A percentile compares a stretch with the other conserved stretches of the same genome.
phyloP scores from a whole-genome alignment of 2,329 filamentous ascomycete genomes.

The Nothomitra cinnamomea region DNA sequence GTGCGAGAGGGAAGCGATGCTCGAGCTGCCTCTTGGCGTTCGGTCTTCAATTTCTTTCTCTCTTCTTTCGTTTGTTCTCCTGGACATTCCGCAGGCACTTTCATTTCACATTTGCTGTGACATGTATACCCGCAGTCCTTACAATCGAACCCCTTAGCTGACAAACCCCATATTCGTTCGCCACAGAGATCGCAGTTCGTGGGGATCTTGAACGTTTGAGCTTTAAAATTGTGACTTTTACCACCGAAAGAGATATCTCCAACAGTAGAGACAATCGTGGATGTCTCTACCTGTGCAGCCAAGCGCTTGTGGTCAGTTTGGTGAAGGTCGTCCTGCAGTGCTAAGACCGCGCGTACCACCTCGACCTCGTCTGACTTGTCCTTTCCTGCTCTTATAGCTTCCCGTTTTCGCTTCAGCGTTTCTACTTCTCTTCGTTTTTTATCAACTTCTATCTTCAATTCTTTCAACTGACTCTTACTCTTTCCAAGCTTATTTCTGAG shows the following conservation, averaged over 20 bases:
- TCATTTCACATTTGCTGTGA: conserved; percentile 98
- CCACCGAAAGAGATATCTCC: conserved; percentile 86
- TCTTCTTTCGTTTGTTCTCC: conserved; percentile 90
- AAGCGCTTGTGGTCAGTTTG: conserved; percentile 68
- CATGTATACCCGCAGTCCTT: conserved; percentile 95
- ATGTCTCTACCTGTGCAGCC: conserved; percentile 82
- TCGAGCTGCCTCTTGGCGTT: conserved; percentile 66
- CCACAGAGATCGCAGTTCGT: conserved; percentile 96
- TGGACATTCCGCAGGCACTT: conserved; percentile 88
- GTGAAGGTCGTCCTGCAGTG: conserved; percentile 70
- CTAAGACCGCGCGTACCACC: conserved; percentile 67
- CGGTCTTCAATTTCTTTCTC: conserved; percentile 79
- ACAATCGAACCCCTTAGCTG: conserved; percentile 92
- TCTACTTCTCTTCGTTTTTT: conserved; percentile 79
- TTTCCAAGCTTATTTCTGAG: conserved; percentile 82
- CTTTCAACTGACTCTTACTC: conserved; percentile 68
- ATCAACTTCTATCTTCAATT: conserved; percentile 68
- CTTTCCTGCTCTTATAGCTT: conserved; percentile 62
- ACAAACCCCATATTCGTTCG: conserved; percentile 91
- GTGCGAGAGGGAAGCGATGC: conserved; percentile 17
- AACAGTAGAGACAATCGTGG: conserved; percentile 77
- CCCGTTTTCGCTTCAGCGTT: conserved; percentile 51
- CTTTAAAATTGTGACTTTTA: conserved; percentile 93
- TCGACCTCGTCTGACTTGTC: conserved; percentile 83
- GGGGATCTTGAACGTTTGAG: conserved; percentile 98